Base-by-base conservation (phyloP, 768 basidiomycete species). In the Panus rudis region DNA sequence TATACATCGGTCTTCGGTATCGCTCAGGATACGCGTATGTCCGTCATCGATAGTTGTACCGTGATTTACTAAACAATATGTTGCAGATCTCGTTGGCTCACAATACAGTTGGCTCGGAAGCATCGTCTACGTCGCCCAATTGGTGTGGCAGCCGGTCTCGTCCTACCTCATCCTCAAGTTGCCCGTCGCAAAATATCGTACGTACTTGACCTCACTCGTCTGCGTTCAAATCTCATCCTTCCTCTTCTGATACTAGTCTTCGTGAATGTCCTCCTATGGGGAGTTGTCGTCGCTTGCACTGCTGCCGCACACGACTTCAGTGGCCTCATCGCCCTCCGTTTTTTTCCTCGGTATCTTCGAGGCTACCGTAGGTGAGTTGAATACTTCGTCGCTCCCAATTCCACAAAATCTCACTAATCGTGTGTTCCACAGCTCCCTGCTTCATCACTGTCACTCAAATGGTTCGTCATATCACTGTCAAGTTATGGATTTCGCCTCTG, bases 371-470 rank as follows among this genome's bases (percentile, higher is more conserved):
- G 65, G 67, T 58, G 35, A 51, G 62, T 33, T 23, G 11, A 42
- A n/a, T n/a, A n/a, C n/a, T n/a, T n/a, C n/a, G 7, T 35, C 8
- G n/a, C 28, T 10, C n/a, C n/a, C 28, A 30, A 30, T n/a, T 30
- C 10, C 28, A 10, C n/a, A n/a, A 30, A n/a, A 10, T 30, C 28
- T 10, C 10, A n/a, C 28, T 30, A n/a, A 30, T n/a, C 28, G n/a
- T 39, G 12, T 10, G 22, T 12, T 39, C n/a, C 30, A 16, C 17
- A 68, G 68, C 71, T 24, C 72, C 71, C 4, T 66, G 65, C 38
- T 74, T 74, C 56, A 69, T 75, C 41, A 66, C 70, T 2, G 65
- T 74, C 40, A 73, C 70, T 19, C 66, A 69, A 42, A 70, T 69
- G 68, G 48, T 49, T 26, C 10, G 44, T 41, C 12, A 4, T 23